Evolutionary conservation across 192 early-diverging fungal species (phyloP).

Genomic region (Entomortierella beljakovae): DNA sequence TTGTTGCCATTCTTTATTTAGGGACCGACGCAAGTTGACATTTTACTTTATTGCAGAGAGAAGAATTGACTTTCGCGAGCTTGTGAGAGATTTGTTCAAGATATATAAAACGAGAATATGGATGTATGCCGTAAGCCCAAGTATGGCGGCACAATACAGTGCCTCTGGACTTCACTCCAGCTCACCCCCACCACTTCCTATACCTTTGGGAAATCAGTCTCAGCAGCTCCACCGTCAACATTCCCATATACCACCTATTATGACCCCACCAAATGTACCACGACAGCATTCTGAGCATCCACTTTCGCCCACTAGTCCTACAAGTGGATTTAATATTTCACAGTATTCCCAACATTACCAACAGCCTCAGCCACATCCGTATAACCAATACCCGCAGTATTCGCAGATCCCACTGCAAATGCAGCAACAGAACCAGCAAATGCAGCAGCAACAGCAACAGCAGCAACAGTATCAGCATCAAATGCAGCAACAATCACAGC

Average conservation of each 20-base stretch:
- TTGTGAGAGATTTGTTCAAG: constrained; percentile 96
- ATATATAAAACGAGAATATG: constrained; percentile 98
- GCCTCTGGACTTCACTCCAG: constrained; percentile 1
- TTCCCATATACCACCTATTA: neutral
- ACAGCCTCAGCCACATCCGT: constrained; percentile 7
- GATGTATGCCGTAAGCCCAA: constrained; percentile 74
- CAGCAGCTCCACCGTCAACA: constrained; percentile 11
- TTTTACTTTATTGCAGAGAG: constrained; percentile 96
- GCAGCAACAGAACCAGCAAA: constrained; percentile 14
- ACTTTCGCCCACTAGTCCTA: constrained; percentile 2
- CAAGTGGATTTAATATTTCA: constrained; percentile 3
- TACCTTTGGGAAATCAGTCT: neutral
- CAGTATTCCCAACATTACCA: constrained; percentile 14
- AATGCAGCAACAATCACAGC: constrained; percentile 6
- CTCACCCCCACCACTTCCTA: constrained; percentile 14
- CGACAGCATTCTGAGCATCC: neutral
- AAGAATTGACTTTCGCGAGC: constrained; percentile 95
- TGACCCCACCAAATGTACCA: neutral
- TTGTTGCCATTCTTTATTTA: too few relatives aligned
- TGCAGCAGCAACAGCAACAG: constrained; percentile 11
- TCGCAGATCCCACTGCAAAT: constrained; percentile 11
- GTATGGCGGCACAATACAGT: constrained; percentile 8
- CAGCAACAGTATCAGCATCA: constrained; percentile 15
- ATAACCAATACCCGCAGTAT: constrained; percentile 21
- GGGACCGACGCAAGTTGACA: constrained; percentile 95